Evolutionary conservation across 163 green algal genomes (phyloP), one percentile per base, ranked within the genome.

Genomic region (Scenedesmus sp.): DNA sequence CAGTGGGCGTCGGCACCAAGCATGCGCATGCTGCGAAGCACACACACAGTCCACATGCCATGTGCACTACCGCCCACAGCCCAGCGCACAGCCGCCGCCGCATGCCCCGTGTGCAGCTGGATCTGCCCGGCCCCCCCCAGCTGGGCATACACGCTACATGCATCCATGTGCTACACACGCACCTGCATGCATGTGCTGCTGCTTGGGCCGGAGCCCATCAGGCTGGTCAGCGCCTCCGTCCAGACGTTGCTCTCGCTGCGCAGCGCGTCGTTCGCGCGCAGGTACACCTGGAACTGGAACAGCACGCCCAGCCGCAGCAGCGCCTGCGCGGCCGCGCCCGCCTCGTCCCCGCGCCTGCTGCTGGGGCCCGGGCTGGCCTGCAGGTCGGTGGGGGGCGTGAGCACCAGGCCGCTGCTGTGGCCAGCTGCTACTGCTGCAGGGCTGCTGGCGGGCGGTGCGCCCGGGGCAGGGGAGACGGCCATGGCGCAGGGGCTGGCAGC

Each of bases 231-330:
- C 42, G 89, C 89, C 84, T 93, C 90, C 35, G 7, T 82, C 90
- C 90, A 93, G 9, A 90, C 46, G 82, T 65, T 43, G 35, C 22
- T 30, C 42, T 93, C 90, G 42, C 37, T 81, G 51, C 85, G 56
- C 44, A 93, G 90, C 20, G 5, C 30, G 26, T 86, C 43, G 26
- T n/a, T 24, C 5, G 84, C 90, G 15, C 40, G 73, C 35, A 85
- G 44, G 56, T 88, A 85, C 46, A 88, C 51, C 56, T 88, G 73
- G 51, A 88, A 88, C 73, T 90, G 89, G 78, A 92, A 92, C 51
- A 89, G 89, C 72, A 92, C 70, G 3, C 81, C 83, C 33, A 92
- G 83, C 53, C 89, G 72, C 83, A 83, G 20, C 89, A 92, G 83
- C 43, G 53, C 53, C 24, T 56, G n/a, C 51, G 89, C 70, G 2